Conservation (phyloP, 2,329 filamentous ascomycete genomes). For the Pseudogymnoascus sp. region DNA sequence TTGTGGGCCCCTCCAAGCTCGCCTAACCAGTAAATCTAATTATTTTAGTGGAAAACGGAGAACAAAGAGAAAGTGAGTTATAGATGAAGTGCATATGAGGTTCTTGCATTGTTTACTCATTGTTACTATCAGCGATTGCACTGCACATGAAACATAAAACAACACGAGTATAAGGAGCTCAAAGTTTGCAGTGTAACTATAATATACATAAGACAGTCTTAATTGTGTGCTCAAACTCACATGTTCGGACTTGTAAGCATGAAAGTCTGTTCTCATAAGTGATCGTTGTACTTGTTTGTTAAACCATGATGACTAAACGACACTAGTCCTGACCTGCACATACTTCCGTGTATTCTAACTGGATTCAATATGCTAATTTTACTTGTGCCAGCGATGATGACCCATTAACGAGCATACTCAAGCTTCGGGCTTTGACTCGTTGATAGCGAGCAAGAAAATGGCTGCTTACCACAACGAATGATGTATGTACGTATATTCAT, state of each 20-base stretch:
- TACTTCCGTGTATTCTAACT: background rate
- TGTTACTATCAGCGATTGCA: no score
- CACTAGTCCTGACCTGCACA: background rate
- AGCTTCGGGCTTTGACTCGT: background rate
- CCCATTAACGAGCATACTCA: background rate
- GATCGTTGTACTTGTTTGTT: background rate
- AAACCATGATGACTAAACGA: background rate
- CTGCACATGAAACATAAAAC: no score
- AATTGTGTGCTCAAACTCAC: background rate
- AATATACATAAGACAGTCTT: background rate
- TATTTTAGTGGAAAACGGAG: no score
- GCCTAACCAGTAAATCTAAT: no score
- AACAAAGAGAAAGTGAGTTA: no score
- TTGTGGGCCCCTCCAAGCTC: no score
- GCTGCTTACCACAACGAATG: background rate
- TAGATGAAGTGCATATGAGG: no score
- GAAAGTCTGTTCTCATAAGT: background rate
- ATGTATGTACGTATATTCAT: background rate
- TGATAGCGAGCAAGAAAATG: background rate
- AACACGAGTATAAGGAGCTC: background rate
- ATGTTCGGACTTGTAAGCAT: background rate
- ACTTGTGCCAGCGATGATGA: background rate
- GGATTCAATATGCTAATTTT: background rate
- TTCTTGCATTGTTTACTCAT: no score
- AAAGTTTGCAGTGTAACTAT: background rate